These are phyloP conservation scores for Gracilariopsis chorda DNA, from an alignment of 23 red algal genomes.

Conservation along the genomic window DNA sequence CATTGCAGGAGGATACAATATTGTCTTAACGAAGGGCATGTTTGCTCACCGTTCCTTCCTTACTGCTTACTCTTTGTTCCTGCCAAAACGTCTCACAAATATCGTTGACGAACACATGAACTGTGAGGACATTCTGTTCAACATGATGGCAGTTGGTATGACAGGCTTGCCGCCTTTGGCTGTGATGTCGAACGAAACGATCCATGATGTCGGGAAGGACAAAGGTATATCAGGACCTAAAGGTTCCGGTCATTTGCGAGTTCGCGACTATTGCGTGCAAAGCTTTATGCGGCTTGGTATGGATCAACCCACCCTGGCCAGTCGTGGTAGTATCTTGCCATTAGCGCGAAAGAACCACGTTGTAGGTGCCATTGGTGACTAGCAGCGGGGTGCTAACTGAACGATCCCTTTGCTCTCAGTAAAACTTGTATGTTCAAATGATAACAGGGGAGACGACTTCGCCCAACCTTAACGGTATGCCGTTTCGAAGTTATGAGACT, in stretches of 20 bases:
- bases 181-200: slow-evolving; percentile 56
- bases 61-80: slow-evolving; percentile 62
- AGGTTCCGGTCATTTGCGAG: slow-evolving; percentile 8
- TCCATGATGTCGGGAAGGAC: slow-evolving; percentile 30
- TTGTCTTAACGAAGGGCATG: slow-evolving; percentile 86
- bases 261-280: slow-evolving; percentile 34
- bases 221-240: slow-evolving; percentile 19
- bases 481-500: too few relatives aligned
- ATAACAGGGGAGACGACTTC: too few relatives aligned
- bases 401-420: too few relatives aligned
- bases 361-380: slow-evolving; percentile 21
- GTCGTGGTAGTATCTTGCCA: slow-evolving; percentile 18
- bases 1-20: slow-evolving; percentile 66
- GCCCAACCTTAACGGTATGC: too few relatives aligned
- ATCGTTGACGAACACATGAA: slow-evolving; percentile 76
- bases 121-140: slow-evolving; percentile 82
- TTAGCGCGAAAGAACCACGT: slow-evolving; percentile 38
- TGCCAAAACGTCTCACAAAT: slow-evolving; percentile 58
- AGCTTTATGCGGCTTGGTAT: slow-evolving; percentile 37
- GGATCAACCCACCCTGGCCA: slow-evolving; percentile 14
- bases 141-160: slow-evolving; percentile 71
- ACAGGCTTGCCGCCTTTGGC: slow-evolving; percentile 59
- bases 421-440: too few relatives aligned
- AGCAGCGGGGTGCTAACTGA: too few relatives aligned
- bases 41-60: slow-evolving; percentile 74